Base-by-base conservation (phyloP, 257 asterid genomes). In the Lavandula angustifolia region DNA sequence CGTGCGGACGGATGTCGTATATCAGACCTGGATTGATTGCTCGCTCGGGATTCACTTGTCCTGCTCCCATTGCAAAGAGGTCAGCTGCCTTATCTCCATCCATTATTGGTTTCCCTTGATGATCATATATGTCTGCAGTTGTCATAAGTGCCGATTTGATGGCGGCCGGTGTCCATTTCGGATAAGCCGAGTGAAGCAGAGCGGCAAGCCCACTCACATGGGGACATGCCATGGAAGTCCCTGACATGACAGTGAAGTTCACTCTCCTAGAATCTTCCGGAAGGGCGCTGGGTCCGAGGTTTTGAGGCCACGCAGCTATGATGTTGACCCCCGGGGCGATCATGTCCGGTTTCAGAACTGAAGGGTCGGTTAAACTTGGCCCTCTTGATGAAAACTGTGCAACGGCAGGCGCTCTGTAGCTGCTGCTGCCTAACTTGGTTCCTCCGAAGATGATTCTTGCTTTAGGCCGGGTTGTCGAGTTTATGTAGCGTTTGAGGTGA, bases 141-240 rank as follows among this genome's bases (percentile, higher is more conserved):
- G 98, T 92, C 92, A 92, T 79, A n/a, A 92, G 84, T 1, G 98
- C 96, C 0, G 98, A 92, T 70, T 70, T 88, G 46, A 86, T 76
- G 3, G 95, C 92, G 0, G 92, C 95, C 0, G 95, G 95, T 41
- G 85, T 80, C 96, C 95, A 92, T 38, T 74, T 82, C 9, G 95
- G 96, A 67, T 92, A 80, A 60, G 84, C 86, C 0, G 98, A 79
- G 67, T 40, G 95, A 40, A 92, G 62, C 61, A 89, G 77, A 35
- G 96, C 95, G 3, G 95, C 80, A 31, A 92, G 79, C 38, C 95
- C 95, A 17, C 98, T 85, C 54, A 82, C 92, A 60, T 92, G 96
- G 17, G 98, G 96, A 62, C 98, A 89, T 6, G 96, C 86, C 98
- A 92, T 92, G 76, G 98, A 92, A 52, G 96, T 92, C 53, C 98